phyloP scores from a whole-genome alignment of 331 rosid species.

The Arachis monticola region DNA sequence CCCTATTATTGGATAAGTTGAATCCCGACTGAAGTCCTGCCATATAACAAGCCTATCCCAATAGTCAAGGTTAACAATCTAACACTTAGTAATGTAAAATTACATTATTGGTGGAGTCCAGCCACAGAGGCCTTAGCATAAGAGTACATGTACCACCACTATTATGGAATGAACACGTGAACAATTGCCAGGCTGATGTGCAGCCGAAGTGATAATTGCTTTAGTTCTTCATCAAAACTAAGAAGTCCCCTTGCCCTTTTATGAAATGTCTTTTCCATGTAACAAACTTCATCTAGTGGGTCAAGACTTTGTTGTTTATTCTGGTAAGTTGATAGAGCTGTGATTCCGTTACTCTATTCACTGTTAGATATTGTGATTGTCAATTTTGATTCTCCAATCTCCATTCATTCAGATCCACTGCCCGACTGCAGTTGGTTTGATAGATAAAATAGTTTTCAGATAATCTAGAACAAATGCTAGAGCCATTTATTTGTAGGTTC shows the following conservation, averaged over 20 bases:
- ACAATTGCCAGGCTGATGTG: not conserved
- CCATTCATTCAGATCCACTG: not conserved
- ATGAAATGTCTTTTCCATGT: not conserved
- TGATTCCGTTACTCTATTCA: too few relatives aligned
- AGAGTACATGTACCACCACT: not conserved
- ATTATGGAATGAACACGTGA: not conserved
- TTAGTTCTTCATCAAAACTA: slow-evolving; percentile 10
- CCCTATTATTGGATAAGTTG: not conserved
- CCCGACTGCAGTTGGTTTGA: not conserved
- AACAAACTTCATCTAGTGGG: too few relatives aligned
- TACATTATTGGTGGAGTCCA: not conserved
- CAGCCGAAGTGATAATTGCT: not conserved
- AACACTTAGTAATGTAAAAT: not conserved
- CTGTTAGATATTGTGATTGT: not conserved
- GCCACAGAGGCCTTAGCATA: not conserved
- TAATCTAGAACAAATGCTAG: not conserved
- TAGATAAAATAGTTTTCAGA: not conserved
- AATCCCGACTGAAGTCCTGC: not conserved
- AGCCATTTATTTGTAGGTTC: not conserved
- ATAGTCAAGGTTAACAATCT: slow-evolving; percentile 3
- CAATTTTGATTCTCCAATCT: not conserved
- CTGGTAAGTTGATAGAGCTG: too few relatives aligned
- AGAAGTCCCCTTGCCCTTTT: not conserved
- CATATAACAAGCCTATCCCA: not conserved
- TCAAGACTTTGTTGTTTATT: not conserved